Conservation (phyloP, 345 rosid species). For the Corchorus olitorius region DNA sequence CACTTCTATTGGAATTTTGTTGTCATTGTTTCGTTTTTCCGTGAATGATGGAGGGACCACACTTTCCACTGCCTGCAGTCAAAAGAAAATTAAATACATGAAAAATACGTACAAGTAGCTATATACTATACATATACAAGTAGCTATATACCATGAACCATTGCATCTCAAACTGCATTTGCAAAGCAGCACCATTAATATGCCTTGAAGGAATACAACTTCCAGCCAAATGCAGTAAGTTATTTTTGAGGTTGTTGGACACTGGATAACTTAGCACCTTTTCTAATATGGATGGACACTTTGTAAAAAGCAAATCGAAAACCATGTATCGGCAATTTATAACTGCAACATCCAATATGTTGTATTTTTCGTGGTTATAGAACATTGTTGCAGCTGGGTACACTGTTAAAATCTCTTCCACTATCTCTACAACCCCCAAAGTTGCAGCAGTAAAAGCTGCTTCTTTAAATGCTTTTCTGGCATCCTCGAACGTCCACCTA, state of each 20-base stretch:
- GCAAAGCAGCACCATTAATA: not conserved
- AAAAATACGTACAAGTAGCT: not conserved
- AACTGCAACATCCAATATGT: not conserved
- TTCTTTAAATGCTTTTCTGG: too few species aligned
- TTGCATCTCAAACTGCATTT: conserved; percentile 1
- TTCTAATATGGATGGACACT: not conserved
- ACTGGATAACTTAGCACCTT: not conserved
- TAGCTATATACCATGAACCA: not conserved
- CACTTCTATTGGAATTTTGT: not conserved
- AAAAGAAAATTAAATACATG: too few species aligned
- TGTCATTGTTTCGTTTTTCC: not conserved
- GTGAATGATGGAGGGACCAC: not conserved
- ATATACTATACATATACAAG: too few species aligned
- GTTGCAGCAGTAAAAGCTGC: too few species aligned
- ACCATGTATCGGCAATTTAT: not conserved
- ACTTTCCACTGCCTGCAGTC: not conserved
- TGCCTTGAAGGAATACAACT: not conserved
- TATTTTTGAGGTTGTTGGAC: not conserved
- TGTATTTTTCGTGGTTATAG: not conserved
- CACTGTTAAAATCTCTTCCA: too few species aligned
- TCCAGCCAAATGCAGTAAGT: not conserved
- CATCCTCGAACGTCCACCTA: too few species aligned
- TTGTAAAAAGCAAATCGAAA: not conserved
- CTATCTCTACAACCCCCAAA: too few species aligned
- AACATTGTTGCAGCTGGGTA: too few species aligned